These are phyloP conservation scores for Fistulinella cinereoalba DNA, from an alignment of 1,284 basidiomycete species.

Conservation along the genomic window DNA sequence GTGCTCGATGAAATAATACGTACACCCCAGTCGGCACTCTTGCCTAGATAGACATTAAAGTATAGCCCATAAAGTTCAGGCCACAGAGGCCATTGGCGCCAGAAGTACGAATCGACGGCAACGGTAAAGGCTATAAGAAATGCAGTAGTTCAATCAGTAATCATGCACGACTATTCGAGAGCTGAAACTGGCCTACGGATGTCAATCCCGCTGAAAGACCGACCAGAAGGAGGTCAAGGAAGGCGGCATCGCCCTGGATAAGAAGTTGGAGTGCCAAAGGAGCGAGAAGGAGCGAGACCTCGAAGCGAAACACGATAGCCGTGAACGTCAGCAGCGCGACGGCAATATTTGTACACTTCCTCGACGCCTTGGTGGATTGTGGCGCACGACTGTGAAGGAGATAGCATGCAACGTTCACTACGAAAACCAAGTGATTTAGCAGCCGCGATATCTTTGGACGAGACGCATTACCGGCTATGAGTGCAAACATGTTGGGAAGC, in stretches of 20 bases:
- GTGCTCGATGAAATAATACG: constrained; percentile 31
- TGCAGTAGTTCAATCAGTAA: background rate
- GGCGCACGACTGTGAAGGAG: constrained; percentile 50
- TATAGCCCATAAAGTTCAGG: constrained; percentile 81
- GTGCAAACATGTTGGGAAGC: constrained; percentile 91
- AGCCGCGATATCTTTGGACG: background rate
- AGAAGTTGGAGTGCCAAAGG: constrained; percentile 63
- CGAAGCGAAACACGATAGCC: constrained; percentile 77
- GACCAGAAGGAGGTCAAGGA: constrained; percentile 47
- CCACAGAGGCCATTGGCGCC: constrained; percentile 74
- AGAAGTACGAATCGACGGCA: constrained; percentile 83
- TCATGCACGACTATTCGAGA: background rate
- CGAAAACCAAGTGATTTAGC: background rate
- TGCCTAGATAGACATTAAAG: constrained; percentile 88
- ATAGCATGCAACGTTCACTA: constrained; percentile 61
- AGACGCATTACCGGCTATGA: constrained; percentile 62
- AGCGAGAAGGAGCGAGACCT: constrained; percentile 68
- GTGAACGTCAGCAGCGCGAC: constrained; percentile 62
- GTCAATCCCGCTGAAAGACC: constrained; percentile 54
- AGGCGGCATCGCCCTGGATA: constrained; percentile 40
- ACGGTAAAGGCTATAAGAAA: constrained; percentile 57
- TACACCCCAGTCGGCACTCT: constrained; percentile 91
- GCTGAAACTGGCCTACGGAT: constrained; percentile 54
- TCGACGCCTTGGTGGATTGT: constrained; percentile 40
- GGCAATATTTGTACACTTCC: constrained; percentile 36